Percentiles rank a stretch among this genome's conserved stretches.
These are phyloP conservation scores for Aspergillus versicolor DNA, from an alignment of 2,329 filamentous ascomycete genomes.

Conservation along the genomic window DNA sequence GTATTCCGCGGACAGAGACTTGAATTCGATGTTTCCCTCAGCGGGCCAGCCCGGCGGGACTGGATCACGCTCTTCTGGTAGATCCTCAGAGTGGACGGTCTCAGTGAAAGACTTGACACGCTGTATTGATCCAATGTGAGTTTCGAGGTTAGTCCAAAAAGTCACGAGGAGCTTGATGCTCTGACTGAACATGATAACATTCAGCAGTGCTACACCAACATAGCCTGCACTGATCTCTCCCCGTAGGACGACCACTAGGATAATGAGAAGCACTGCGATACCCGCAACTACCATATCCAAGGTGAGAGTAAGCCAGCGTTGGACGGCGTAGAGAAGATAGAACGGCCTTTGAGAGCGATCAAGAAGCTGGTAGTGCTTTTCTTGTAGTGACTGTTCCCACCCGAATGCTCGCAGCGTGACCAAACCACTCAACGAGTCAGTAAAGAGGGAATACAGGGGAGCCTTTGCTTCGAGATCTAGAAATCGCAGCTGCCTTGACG, in stretches of 20 bases:
- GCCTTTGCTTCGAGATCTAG: conserved; percentile 63
- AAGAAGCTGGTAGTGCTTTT: conserved; percentile 49
- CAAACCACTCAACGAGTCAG: conserved; percentile 57
- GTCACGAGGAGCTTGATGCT: conserved; percentile 52
- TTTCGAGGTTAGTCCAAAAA: conserved; percentile 60
- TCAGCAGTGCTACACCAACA: conserved; percentile 54
- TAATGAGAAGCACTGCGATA: conserved; percentile 50
- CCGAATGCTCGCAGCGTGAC: conserved; percentile 58
- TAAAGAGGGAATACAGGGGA: conserved; percentile 58
- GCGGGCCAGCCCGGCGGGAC: conserved; percentile 45
- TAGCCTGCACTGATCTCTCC: conserved; percentile 49
- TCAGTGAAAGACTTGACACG: conserved; percentile 55
- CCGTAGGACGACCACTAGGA: conserved; percentile 48
- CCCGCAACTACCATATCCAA: conserved; percentile 52
- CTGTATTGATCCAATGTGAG: conserved; percentile 56
- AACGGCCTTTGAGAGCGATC: conserved; percentile 57
- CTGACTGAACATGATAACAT: conserved; percentile 55
- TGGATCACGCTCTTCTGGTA: conserved; percentile 38
- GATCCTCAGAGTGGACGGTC: conserved; percentile 46
- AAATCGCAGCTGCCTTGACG: conserved; percentile 60
- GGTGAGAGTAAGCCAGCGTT: conserved; percentile 57
- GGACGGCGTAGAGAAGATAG: conserved; percentile 58
- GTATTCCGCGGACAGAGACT: conserved; percentile 47
- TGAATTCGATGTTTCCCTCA: conserved; percentile 44
- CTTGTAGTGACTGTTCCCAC: conserved; percentile 49